Conservation (phyloP, 208 protist genomes). For the Trypanosomatidae sp. region DNA sequence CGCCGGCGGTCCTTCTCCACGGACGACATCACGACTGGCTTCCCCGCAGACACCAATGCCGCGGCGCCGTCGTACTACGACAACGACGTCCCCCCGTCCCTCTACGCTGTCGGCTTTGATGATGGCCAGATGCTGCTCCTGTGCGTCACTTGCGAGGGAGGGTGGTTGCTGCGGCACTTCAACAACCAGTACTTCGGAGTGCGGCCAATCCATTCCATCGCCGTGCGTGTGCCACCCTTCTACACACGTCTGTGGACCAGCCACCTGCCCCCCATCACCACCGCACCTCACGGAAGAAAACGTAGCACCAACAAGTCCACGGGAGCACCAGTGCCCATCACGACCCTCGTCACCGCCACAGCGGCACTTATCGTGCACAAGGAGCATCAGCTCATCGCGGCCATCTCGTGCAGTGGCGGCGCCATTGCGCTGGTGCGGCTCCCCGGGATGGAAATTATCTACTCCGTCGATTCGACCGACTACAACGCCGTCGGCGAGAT, state of each 20-base stretch:
- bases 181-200: constrained; percentile 41
- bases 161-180: constrained; percentile 61
- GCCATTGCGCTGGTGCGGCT: constrained; percentile 54
- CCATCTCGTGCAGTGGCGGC: constrained; percentile 67
- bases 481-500: constrained; percentile 76
- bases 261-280: constrained; percentile 19
- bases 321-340: constrained; percentile 4
- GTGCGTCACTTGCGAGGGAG: constrained; percentile 54
- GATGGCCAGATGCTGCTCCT: constrained; percentile 74
- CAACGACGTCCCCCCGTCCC: constrained; percentile 45
- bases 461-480: constrained; percentile 41
- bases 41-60: neutral
- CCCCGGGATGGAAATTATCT: constrained; percentile 53
- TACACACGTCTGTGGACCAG: constrained; percentile 66
- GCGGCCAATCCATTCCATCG: constrained; percentile 52
- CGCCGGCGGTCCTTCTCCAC: constrained; percentile 8
- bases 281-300: neutral
- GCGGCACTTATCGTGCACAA: constrained; percentile 44
- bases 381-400: constrained; percentile 60
- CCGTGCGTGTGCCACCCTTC: constrained; percentile 56
- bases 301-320: neutral
- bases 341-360: constrained; percentile 35
- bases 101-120: constrained; percentile 84
- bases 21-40: constrained; percentile 15
- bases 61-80: constrained; percentile 27